Conservation (phyloP, 2,329 filamentous ascomycete genomes). For the Sphaerostilbella broomeana region DNA sequence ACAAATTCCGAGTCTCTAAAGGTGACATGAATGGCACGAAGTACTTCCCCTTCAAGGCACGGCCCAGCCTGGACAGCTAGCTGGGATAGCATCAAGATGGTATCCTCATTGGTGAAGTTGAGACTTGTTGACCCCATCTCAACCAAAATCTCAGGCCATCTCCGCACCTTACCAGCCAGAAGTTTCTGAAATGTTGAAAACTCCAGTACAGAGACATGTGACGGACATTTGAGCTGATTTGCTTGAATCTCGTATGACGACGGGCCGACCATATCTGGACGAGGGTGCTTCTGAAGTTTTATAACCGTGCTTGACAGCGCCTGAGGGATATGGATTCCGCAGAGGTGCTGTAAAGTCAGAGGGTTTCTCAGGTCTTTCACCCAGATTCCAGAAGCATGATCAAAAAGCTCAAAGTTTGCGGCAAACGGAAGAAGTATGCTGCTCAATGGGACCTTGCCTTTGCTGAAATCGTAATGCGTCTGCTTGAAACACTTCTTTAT, state of each 20-base stretch:
- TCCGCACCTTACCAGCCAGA: slow-evolving; percentile 36
- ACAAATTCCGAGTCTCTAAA: slow-evolving; percentile 48
- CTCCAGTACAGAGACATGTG: slow-evolving; percentile 42
- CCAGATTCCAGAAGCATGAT: slow-evolving; percentile 5
- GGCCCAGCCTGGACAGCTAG: slow-evolving; percentile 53
- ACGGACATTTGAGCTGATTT: slow-evolving; percentile 41
- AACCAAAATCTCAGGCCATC: slow-evolving; percentile 44
- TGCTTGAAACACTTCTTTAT: slow-evolving; percentile 20
- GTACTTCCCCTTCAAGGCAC: slow-evolving; percentile 1
- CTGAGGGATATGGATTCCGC: slow-evolving; percentile 18
- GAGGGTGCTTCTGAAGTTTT: not conserved
- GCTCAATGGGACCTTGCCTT: not conserved
- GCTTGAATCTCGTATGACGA: slow-evolving; percentile 48
- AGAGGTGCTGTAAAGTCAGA: slow-evolving; percentile 39
- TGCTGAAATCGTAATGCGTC: slow-evolving; percentile 20
- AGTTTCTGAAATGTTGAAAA: slow-evolving; percentile 46
- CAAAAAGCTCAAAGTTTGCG: slow-evolving; percentile 11
- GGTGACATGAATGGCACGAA: slow-evolving; percentile 42
- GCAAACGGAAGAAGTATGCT: slow-evolving; percentile 10
- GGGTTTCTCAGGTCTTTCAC: slow-evolving; percentile 21
- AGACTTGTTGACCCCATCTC: slow-evolving; percentile 49
- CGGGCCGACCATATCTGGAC: not conserved
- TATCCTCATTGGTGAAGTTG: slow-evolving; percentile 44
- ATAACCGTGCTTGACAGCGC: slow-evolving; percentile 7
- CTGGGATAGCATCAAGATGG: slow-evolving; percentile 42